Evolutionary conservation across 2,329 filamentous ascomycete species (phyloP).

Genomic region (Phialemonium atrogriseum): DNA sequence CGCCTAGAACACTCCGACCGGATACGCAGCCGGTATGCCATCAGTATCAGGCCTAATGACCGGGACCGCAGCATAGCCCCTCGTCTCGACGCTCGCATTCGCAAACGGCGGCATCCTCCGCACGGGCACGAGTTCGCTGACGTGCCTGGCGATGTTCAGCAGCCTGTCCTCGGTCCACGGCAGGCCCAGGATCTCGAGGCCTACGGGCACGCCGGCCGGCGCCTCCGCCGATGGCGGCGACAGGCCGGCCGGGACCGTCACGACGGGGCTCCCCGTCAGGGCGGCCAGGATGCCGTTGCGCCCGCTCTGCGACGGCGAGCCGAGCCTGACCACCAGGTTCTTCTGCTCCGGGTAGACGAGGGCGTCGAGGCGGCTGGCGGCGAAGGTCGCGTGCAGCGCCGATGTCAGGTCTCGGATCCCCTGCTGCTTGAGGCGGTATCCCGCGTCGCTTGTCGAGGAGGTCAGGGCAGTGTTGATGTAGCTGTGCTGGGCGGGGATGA

Average conservation of each 20-base stretch:
- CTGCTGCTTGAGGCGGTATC: constrained; percentile 37
- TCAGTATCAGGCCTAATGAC: constrained; percentile 29
- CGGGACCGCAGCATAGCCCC: constrained; percentile 33
- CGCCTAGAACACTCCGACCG: constrained; percentile 34
- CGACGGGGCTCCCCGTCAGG: constrained; percentile 29
- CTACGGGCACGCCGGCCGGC: constrained; percentile 50
- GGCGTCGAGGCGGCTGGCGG: constrained; percentile 39
- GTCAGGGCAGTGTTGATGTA: constrained; percentile 40
- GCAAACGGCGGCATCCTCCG: constrained; percentile 26
- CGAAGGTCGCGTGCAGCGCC: constrained; percentile 41
- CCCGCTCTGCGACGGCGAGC: constrained; percentile 47
- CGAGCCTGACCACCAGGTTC: constrained; percentile 65
- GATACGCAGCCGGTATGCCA: constrained; percentile 36
- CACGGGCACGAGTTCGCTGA: constrained; percentile 5
- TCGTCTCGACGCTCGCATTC: constrained; percentile 25
- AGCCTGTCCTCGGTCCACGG: constrained; percentile 43
- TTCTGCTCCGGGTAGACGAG: constrained; percentile 70
- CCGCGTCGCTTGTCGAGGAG: constrained; percentile 37
- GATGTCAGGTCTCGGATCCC: constrained; percentile 44
- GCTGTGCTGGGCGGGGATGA: constrained; percentile 49
- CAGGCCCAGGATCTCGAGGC: constrained; percentile 54
- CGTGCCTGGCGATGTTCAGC: constrained; percentile 12
- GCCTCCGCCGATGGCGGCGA: constrained; percentile 38
- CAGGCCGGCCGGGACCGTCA: constrained; percentile 45
- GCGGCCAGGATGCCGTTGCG: constrained; percentile 38